Percentiles rank a stretch among this genome's conserved stretches.
phyloP scores from a whole-genome alignment of 371 early-diverging fungal genomes.

The Basidiobolus heterosporus region DNA sequence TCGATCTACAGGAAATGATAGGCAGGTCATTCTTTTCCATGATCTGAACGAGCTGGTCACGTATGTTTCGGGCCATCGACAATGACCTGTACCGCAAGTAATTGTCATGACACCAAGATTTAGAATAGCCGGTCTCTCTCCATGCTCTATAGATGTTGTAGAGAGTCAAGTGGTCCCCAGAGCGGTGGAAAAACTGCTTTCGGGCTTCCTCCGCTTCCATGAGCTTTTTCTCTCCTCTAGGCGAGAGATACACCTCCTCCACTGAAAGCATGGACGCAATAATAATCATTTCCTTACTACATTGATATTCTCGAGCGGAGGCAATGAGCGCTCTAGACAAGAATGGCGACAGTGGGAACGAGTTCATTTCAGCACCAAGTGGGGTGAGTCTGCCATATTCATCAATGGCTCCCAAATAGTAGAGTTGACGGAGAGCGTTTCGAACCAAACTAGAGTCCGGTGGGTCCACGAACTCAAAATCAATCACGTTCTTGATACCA shows the following conservation, averaged over 20 bases:
- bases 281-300: conserved; percentile 23
- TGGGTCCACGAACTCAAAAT: conserved; percentile 92
- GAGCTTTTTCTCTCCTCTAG: conserved; percentile 55
- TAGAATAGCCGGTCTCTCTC: conserved; percentile 57
- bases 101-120: conserved; percentile 81
- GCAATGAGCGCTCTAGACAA: conserved; percentile 71
- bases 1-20: conserved; percentile 9
- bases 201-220: conserved; percentile 63
- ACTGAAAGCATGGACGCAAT: conserved; percentile 64
- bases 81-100: conserved; percentile 74
- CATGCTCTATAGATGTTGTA: conserved; percentile 78
- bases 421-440: conserved; percentile 78
- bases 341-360: conserved; percentile 89
- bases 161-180: conserved; percentile 84
- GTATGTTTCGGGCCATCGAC: conserved; percentile 69
- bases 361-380: conserved; percentile 84
- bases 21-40: conserved; percentile 66
- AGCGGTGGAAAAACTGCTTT: conserved; percentile 35
- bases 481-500: conserved; percentile 79
- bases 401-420: conserved; percentile 89
- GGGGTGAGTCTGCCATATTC: conserved; percentile 75
- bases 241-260: conserved; percentile 70
- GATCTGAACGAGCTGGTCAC: conserved; percentile 73
- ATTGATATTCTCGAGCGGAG: conserved; percentile 18
- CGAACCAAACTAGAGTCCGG: conserved; percentile 71